Evolutionary conservation across 2,329 filamentous ascomycete species (phyloP), one percentile per base, ranked within the genome.

Genomic region (Podosphaera xanthii): DNA sequence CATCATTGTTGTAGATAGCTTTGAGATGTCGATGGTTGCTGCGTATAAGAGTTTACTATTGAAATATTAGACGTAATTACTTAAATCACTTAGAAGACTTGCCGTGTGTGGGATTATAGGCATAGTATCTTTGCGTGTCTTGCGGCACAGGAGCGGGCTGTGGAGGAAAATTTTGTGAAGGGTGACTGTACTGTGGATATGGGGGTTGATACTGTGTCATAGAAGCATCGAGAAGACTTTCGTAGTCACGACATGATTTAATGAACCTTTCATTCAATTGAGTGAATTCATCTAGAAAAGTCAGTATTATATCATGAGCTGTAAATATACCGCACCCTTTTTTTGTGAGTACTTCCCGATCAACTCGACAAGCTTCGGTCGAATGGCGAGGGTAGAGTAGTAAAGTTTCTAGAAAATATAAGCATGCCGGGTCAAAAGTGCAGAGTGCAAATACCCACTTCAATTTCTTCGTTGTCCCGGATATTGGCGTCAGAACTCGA

Each of bases 341-440:
- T 95, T 97, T 70, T 98, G 92, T 8, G 92, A 97, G 70, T 98
- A 98, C 71, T 97, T 97, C 62, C 94, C 92, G 69, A 98, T 98
- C 57, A 98, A 75, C 73, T 97, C 94, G 69, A 98, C 97, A 62
- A 98, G 75, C 74, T 98, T 98, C 10, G 92, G 92, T 38, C 92
- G 80, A 67, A 98, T 98, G 2, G 90, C 87, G 63, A 97, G 72
- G 0, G 92, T 97, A 63, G 90, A 88, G 69, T 98, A 90, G 68
- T 98, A 98, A 66, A 77, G 78, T 79, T 83, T 84, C 78, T 82
- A 64, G 2, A 7, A 30, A 30, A 4, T 30, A 10, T n/a, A 34
- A 49, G 64, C 76, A 64, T 76, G 63, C 30, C 59, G 63, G 73
- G 58, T 35, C 40, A 59, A 57, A 12, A 40, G 35, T 57, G 7